A percentile compares a stretch with the other conserved stretches of the same genome.
Evolutionary conservation across 148 eudicot genomes (phyloP).

Genomic region (Rhododendron molle): DNA sequence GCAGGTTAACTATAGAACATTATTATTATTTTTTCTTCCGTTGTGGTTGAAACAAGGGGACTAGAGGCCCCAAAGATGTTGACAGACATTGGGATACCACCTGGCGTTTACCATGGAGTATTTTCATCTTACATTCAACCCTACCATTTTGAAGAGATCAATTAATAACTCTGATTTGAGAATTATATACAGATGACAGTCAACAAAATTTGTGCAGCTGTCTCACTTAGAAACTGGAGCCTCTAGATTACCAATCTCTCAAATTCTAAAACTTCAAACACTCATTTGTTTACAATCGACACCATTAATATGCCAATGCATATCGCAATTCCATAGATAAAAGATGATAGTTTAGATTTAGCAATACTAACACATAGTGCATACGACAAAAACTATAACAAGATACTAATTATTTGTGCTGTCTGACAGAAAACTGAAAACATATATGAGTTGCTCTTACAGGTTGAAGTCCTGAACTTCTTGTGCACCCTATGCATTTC

Average conservation of each 20-base stretch:
- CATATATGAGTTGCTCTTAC: conserved; percentile 44
- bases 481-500: conserved; percentile 61
- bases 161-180: neutral
- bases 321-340: neutral
- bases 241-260: neutral
- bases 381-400: neutral
- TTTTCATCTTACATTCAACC: neutral
- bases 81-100: neutral
- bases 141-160: neutral
- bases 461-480: conserved; percentile 27
- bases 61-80: neutral
- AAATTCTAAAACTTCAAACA: neutral
- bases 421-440: neutral
- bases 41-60: neutral
- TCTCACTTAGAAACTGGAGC: neutral
- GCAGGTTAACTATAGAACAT: neutral
- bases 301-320: neutral
- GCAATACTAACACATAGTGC: neutral
- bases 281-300: neutral
- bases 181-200: neutral
- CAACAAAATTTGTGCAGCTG: neutral
- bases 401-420: neutral
- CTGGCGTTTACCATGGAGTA: neutral
- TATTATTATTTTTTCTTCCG: neutral
- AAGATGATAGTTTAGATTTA: neutral